These are phyloP conservation scores for Ophiosphaerella narmari DNA, from an alignment of 2,329 filamentous ascomycete species.

Conservation along the genomic window DNA sequence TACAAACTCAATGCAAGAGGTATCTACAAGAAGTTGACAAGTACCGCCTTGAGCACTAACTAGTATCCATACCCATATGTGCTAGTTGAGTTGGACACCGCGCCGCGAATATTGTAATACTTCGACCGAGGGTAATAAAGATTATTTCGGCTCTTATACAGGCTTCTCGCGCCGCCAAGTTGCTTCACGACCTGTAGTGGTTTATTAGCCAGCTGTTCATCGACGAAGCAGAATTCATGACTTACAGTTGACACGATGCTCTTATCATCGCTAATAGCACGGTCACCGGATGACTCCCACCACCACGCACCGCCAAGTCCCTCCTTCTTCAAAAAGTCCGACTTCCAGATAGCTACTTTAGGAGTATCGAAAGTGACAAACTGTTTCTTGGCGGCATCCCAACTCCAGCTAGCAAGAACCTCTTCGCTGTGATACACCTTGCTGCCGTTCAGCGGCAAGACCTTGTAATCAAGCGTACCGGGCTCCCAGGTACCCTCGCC, in stretches of 20 bases:
- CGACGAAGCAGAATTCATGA: background rate
- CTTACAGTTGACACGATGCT: slow-evolving; percentile 23
- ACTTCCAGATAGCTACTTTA: slow-evolving; percentile 26
- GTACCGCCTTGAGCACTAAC: too few species aligned
- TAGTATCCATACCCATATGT: too few species aligned
- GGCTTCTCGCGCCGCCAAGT: slow-evolving; percentile 15
- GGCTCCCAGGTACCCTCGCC: slow-evolving; percentile 31
- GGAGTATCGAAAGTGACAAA: slow-evolving; percentile 35
- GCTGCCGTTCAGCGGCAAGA: slow-evolving; percentile 27
- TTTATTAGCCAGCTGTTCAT: background rate
- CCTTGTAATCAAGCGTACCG: slow-evolving; percentile 36
- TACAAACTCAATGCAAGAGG: too few species aligned
- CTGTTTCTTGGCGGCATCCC: slow-evolving; percentile 21
- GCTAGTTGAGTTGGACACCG: slow-evolving; percentile 2
- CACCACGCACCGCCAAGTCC: slow-evolving; percentile 38
- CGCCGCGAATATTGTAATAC: slow-evolving; percentile 25
- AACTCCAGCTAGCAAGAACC: slow-evolving; percentile 25
- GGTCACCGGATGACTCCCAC: slow-evolving; percentile 36
- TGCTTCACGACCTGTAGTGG: slow-evolving; percentile 9
- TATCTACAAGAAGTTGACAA: too few species aligned
- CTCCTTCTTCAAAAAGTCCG: slow-evolving; percentile 27
- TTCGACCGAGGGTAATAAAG: slow-evolving; percentile 29
- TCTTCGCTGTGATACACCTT: slow-evolving; percentile 26
- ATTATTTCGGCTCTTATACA: slow-evolving; percentile 16
- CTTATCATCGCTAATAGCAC: slow-evolving; percentile 14